phyloP scores from a whole-genome alignment of 1,284 basidiomycete species.

The Ceratobasidium sp. region DNA sequence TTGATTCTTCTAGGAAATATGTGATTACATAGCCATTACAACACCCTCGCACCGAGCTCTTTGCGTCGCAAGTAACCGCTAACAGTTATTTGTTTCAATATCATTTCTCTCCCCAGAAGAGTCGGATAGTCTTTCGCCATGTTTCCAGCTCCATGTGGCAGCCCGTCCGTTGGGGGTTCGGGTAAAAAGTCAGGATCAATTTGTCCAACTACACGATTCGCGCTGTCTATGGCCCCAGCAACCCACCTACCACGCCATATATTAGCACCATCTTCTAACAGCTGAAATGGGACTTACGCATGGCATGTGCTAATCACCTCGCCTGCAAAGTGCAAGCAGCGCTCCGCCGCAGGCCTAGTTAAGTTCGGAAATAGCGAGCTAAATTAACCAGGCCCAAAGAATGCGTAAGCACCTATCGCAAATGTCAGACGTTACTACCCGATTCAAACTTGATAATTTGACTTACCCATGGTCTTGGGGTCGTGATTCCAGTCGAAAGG shows the following conservation, averaged over 20 bases:
- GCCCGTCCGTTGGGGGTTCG: neutral
- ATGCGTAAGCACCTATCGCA: constrained; percentile 16
- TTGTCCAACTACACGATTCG: constrained; percentile 3
- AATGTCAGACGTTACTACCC: too few species aligned
- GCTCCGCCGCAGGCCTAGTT: neutral
- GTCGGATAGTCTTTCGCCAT: neutral
- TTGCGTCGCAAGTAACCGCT: neutral
- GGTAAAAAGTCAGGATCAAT: too few species aligned
- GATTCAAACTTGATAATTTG: too few species aligned
- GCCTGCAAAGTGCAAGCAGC: constrained; percentile 7
- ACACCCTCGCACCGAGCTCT: neutral
- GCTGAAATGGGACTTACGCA: neutral
- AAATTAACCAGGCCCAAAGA: constrained; percentile 22
- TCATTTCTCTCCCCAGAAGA: neutral
- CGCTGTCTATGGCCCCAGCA: constrained; percentile 25
- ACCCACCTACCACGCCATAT: constrained; percentile 8
- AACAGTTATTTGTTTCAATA: neutral
- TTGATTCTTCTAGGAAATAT: too few species aligned
- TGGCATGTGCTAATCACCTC: constrained; percentile 21
- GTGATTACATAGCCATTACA: too few species aligned
- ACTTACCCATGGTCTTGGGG: constrained; percentile 14
- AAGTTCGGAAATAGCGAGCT: neutral
- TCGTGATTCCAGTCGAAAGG: constrained; percentile 24
- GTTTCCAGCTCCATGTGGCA: too few species aligned
- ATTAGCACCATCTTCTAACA: neutral